Evolutionary conservation across 768 basidiomycete species (phyloP).

Genomic region (Xerocomellus chrysenteron): DNA sequence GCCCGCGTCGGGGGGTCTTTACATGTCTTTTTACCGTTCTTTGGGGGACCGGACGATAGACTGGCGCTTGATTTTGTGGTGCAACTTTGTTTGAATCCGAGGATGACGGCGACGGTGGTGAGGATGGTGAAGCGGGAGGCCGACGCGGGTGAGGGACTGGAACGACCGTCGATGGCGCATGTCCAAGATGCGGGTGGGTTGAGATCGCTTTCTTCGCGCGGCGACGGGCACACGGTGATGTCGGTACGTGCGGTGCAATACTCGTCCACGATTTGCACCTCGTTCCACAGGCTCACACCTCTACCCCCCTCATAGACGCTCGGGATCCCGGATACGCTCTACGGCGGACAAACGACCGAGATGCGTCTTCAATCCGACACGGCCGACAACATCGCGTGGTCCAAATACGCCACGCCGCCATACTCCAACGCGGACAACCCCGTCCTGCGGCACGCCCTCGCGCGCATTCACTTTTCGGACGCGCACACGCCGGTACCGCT

Average conservation of each 20-base stretch:
- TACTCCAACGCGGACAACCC: not conserved
- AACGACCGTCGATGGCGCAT: slow-evolving; percentile 26
- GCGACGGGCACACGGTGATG: not conserved
- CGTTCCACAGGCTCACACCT: not conserved
- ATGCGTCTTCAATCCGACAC: slow-evolving; percentile 75
- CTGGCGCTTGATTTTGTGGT: slow-evolving; percentile 81
- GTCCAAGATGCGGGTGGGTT: not conserved
- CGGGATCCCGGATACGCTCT: slow-evolving; percentile 66
- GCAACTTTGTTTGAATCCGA: slow-evolving; percentile 73
- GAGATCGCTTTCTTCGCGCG: not conserved
- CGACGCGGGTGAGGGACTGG: slow-evolving; percentile 16
- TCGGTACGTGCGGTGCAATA: slow-evolving; percentile 10
- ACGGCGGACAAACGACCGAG: slow-evolving; percentile 62
- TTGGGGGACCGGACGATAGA: slow-evolving; percentile 92
- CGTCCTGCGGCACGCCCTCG: slow-evolving; percentile 36
- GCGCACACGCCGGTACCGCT: slow-evolving; percentile 57
- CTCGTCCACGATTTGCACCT: not conserved
- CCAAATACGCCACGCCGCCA: slow-evolving; percentile 46
- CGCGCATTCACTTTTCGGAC: slow-evolving; percentile 64
- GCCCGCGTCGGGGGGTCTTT: slow-evolving; percentile 35
- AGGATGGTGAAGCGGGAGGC: slow-evolving; percentile 54
- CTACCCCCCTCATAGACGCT: slow-evolving; percentile 19
- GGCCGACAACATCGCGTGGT: slow-evolving; percentile 80
- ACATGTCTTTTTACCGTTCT: slow-evolving; percentile 86
- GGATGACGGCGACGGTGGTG: slow-evolving; percentile 72